Base-by-base conservation (phyloP, 23 red algal genomes). In the Pyropia yezoensis region DNA sequence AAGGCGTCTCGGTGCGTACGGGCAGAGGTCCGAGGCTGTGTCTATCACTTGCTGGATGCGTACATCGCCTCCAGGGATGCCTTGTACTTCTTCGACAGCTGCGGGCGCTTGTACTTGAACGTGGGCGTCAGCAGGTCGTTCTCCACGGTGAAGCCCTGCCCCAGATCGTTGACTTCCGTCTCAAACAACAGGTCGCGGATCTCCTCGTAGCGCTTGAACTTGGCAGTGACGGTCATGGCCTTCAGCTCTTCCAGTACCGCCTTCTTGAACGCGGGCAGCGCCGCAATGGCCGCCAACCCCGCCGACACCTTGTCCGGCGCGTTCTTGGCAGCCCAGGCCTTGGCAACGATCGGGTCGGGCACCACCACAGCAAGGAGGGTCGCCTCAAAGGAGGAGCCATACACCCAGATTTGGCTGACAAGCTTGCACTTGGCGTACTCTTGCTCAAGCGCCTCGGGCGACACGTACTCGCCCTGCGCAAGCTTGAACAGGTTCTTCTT, bases 401-500 rank as follows among this genome's bases (percentile, higher is more conserved):
- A 89, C 24, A 96, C 80, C 71, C 66, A 96, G 18, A 96, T 85
- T 32, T 96, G 91, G 17, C 80, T 78, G 18, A 96, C 79, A 18
- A 88, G 61, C 74, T 89, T 96, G 33, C 73, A 54, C 61, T 89
- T 85, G 17, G 68, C 23, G 51, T 89, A 89, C 61, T 90, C 79
- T 47, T 73, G 59, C 52, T 96, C 91, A 63, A 96, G 70, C 15
- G 72, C 53, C 52, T 96, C 91, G 12, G 83, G 83, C 13, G 80
- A 78, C 21, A 96, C 86, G 66, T 96, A 96, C 58, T 96, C 91
- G 27, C 91, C 91, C 62, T 96, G 91, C 27, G 83, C 47, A 25
- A 96, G 67, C 55, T 96, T 96, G 84, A 96, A 96, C 15, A 96
- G 64, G 65, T 96, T 96, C 84, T 96, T 96, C 17, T 87, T 88